Evolutionary conservation across 2,329 filamentous ascomycete species (phyloP).

Genomic region (Beauveria rudraprayagi): DNA sequence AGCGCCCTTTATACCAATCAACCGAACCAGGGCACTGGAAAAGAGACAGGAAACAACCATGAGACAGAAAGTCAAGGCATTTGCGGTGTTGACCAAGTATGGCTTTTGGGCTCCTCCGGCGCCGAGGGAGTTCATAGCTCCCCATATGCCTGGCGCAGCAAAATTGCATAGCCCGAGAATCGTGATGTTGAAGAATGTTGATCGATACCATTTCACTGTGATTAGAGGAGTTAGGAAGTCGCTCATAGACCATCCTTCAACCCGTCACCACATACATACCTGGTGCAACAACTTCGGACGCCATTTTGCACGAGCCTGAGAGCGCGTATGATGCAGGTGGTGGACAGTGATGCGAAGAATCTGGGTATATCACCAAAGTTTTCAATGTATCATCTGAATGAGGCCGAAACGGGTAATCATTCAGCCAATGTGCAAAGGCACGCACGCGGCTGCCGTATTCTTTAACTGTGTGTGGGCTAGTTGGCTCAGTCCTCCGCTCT

Average conservation of each 20-base stretch:
- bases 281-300: background rate
- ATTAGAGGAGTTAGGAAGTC: background rate
- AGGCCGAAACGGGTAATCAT: background rate
- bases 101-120: constrained; percentile 59
- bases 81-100: constrained; percentile 61
- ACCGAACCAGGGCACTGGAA: constrained; percentile 53
- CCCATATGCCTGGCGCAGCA: constrained; percentile 63
- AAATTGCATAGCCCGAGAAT: constrained; percentile 66
- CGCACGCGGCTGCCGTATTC: background rate
- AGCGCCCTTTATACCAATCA: constrained; percentile 62
- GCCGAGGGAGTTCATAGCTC: constrained; percentile 64
- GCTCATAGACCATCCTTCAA: background rate
- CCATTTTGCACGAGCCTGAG: background rate
- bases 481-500: background rate
- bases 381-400: background rate
- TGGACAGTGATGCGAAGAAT: background rate
- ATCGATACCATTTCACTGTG: constrained; percentile 59
- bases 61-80: constrained; percentile 62
- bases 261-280: background rate
- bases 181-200: constrained; percentile 64
- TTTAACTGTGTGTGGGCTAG: background rate
- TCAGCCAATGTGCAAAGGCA: background rate
- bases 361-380: background rate
- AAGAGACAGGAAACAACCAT: constrained; percentile 67
- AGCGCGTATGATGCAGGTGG: background rate